Conservation (phyloP, 225 moss, liverwort and hornwort species). For the Bryum argenteum region DNA sequence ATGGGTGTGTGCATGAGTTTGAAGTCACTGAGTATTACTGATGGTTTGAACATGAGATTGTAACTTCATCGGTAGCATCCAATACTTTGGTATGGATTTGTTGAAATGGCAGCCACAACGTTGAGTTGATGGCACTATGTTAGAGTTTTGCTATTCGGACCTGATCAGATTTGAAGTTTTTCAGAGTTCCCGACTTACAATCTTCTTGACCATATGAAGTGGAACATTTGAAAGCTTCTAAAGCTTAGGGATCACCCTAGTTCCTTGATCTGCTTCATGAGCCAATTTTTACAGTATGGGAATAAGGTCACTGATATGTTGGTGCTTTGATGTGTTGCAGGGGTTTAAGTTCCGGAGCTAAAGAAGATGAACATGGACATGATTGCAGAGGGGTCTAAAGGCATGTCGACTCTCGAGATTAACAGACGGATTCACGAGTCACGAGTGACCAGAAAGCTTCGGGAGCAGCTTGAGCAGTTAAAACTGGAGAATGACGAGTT, state of each 20-base stretch:
- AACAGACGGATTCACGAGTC: no score
- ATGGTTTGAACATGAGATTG: no score
- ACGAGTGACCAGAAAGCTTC: no score
- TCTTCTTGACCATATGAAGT: neutral
- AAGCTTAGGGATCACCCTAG: no score
- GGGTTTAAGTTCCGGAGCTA: neutral
- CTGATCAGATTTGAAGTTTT: neutral
- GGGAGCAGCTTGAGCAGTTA: constrained; percentile 48
- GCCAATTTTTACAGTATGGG: neutral
- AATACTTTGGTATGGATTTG: neutral
- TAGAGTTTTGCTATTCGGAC: neutral
- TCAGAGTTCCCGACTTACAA: neutral
- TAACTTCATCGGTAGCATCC: no score
- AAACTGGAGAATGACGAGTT: constrained; percentile 54
- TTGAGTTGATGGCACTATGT: no score
- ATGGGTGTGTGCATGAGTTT: no score
- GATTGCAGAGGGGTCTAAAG: constrained; percentile 56
- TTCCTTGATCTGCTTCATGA: no score
- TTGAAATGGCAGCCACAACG: neutral
- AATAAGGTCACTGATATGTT: neutral
- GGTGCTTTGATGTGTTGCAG: constrained; percentile 15
- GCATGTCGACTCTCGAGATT: constrained; percentile 50
- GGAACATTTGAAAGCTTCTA: neutral
- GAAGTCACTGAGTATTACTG: no score
- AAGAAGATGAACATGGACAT: constrained; percentile 45